A percentile compares a stretch with the other conserved stretches of the same genome.
Conservation (phyloP, 116 monocot species). For the Posidonia oceanica region DNA sequence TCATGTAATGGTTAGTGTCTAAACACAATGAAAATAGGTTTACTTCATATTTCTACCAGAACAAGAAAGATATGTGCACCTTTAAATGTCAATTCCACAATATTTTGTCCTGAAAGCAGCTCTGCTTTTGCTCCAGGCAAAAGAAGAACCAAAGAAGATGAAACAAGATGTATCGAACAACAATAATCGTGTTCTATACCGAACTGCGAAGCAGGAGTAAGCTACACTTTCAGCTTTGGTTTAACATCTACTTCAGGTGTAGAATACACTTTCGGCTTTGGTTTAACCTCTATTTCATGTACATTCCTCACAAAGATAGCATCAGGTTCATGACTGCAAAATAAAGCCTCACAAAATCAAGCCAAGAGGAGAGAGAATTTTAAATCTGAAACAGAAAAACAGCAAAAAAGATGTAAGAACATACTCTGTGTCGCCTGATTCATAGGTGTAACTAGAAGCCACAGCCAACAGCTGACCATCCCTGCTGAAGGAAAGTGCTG, state of each 20-base stretch:
- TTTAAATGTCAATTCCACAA: too few relatives aligned
- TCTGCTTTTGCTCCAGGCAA: too few relatives aligned
- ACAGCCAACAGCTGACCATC: slow-evolving; percentile 80
- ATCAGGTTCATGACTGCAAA: slow-evolving; percentile 67
- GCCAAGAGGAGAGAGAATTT: neutral
- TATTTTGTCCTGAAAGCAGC: too few relatives aligned
- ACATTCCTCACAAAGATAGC: slow-evolving; percentile 70
- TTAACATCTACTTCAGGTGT: slow-evolving; percentile 25
- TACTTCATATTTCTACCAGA: too few relatives aligned
- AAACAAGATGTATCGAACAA: too few relatives aligned
- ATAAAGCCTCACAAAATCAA: slow-evolving; percentile 4
- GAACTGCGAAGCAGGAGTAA: too few relatives aligned
- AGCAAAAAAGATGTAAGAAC: slow-evolving; percentile 7
- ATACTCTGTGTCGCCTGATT: slow-evolving; percentile 83
- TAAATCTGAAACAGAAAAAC: neutral
- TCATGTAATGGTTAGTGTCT: too few relatives aligned
- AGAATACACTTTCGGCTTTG: slow-evolving; percentile 80
- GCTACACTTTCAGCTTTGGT: slow-evolving; percentile 4
- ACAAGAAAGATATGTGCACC: too few relatives aligned
- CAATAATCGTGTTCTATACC: too few relatives aligned
- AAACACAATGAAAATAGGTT: too few relatives aligned
- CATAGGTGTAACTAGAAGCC: slow-evolving; percentile 92
- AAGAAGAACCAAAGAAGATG: neutral
- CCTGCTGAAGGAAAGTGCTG: slow-evolving; percentile 88
- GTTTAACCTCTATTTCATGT: slow-evolving; percentile 85